phyloP scores from a whole-genome alignment of 768 basidiomycete genomes.

The Cyathus striatus region DNA sequence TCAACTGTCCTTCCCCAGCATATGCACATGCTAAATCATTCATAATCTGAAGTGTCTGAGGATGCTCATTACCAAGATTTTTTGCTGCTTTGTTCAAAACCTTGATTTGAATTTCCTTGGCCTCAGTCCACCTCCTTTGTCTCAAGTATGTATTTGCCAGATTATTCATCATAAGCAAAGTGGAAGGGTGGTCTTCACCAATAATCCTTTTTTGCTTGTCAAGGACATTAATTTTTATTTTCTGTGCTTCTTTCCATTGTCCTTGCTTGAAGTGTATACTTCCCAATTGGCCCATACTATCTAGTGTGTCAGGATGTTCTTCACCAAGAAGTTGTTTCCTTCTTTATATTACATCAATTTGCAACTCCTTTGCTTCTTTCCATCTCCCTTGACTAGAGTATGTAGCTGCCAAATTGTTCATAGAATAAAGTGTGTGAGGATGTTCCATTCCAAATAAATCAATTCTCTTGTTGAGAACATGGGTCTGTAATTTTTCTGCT shows the following conservation, averaged over 20 bases:
- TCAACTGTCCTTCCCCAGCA: no score
- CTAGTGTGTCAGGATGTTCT: slow-evolving; percentile 9
- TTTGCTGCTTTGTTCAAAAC: no score
- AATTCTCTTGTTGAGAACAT: neutral
- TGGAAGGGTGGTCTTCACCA: no score
- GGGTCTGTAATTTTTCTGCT: neutral
- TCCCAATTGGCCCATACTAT: slow-evolving; percentile 7
- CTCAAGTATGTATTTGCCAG: no score
- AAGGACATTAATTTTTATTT: slow-evolving; percentile 3
- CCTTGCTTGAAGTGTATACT: slow-evolving; percentile 3
- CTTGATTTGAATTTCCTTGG: no score
- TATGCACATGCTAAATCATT: no score
- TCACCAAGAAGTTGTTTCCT: slow-evolving; percentile 5
- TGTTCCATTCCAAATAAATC: slow-evolving; percentile 3
- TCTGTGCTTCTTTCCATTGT: neutral
- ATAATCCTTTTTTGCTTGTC: neutral
- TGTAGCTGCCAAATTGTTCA: slow-evolving; percentile 5
- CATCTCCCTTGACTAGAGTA: slow-evolving; percentile 3
- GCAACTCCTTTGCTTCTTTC: slow-evolving; percentile 5
- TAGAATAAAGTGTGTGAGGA: no score
- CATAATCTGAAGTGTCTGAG: no score
- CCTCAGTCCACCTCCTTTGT: no score
- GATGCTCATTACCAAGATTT: no score
- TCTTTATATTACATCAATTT: slow-evolving; percentile 5
- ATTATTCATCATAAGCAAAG: no score